Evolutionary conservation across 805 yeast genomes (phyloP).

Genomic region (Lipomyces yamanashiensis): DNA sequence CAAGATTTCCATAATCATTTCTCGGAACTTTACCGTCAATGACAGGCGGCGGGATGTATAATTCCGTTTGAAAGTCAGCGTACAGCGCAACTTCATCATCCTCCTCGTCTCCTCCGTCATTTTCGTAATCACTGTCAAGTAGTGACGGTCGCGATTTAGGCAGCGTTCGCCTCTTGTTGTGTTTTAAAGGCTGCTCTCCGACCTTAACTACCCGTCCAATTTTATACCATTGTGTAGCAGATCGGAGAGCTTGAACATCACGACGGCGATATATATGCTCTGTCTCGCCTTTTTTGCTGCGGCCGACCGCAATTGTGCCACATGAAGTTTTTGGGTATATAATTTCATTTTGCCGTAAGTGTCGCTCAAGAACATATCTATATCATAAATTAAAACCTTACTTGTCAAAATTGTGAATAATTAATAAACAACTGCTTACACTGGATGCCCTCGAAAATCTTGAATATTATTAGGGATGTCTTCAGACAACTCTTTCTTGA

Average conservation of each 20-base stretch:
- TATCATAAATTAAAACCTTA: background rate
- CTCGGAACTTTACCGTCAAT: conserved; percentile 70
- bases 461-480: conserved; percentile 85
- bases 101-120: conserved; percentile 49
- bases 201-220: conserved; percentile 73
- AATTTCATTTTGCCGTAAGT: conserved; percentile 72
- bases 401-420: background rate
- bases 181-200: conserved; percentile 69
- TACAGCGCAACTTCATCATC: conserved; percentile 67
- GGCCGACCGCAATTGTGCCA: conserved; percentile 60
- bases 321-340: conserved; percentile 70
- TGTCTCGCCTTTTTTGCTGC: conserved; percentile 52
- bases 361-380: conserved; percentile 72
- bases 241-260: conserved; percentile 64
- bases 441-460: conserved; percentile 86
- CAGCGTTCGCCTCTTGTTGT: conserved; percentile 45
- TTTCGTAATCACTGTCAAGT: conserved; percentile 42
- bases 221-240: conserved; percentile 87
- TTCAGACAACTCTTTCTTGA: conserved; percentile 67
- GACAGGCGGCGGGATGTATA: conserved; percentile 68
- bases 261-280: conserved; percentile 61
- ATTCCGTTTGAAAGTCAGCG: conserved; percentile 76
- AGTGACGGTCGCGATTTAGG: conserved; percentile 39
- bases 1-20: conserved; percentile 83
- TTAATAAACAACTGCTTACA: conserved; percentile 37